Percentiles rank a stretch among this genome's conserved stretches.
Evolutionary conservation across 192 early-diverging fungal species (phyloP).

Genomic region (Coemansia sp.): DNA sequence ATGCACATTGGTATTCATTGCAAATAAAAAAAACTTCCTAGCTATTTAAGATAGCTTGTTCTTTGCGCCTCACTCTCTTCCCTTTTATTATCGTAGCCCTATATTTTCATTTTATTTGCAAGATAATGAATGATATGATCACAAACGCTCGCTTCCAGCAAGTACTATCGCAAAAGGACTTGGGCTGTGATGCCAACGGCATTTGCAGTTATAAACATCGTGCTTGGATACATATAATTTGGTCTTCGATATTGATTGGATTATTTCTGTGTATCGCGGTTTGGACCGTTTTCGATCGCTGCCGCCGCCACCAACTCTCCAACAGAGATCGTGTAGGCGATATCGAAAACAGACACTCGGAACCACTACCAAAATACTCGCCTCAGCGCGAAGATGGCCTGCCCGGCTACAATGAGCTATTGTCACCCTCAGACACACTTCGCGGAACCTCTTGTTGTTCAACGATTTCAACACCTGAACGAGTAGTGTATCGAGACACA

Average conservation of each 20-base stretch:
- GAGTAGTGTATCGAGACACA: conserved; percentile 6
- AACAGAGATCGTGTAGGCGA: neutral
- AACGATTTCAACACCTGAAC: conserved; percentile 10
- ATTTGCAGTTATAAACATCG: conserved; percentile 24
- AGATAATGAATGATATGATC: neutral
- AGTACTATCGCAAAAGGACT: neutral
- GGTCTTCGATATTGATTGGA: conserved; percentile 14
- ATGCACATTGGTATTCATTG: neutral
- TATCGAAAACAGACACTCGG: conserved; percentile 14
- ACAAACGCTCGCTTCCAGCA: neutral
- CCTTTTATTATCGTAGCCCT: neutral
- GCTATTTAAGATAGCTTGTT: neutral
- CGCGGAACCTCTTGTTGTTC: neutral
- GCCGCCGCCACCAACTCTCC: conserved; percentile 10
- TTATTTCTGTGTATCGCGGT: conserved; percentile 7
- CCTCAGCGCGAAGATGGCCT: conserved; percentile 13
- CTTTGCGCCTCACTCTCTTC: neutral
- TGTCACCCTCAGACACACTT: conserved; percentile 1
- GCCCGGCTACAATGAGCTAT: neutral
- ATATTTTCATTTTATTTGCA: neutral
- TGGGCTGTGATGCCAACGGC: conserved; percentile 21
- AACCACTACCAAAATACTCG: conserved; percentile 38
- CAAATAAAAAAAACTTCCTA: neutral
- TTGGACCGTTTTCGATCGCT: conserved; percentile 6
- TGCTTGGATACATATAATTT: conserved; percentile 26